Evolutionary conservation across 371 early-diverging fungal genomes (phyloP).

Genomic region (Capillidium rhysosporum): DNA sequence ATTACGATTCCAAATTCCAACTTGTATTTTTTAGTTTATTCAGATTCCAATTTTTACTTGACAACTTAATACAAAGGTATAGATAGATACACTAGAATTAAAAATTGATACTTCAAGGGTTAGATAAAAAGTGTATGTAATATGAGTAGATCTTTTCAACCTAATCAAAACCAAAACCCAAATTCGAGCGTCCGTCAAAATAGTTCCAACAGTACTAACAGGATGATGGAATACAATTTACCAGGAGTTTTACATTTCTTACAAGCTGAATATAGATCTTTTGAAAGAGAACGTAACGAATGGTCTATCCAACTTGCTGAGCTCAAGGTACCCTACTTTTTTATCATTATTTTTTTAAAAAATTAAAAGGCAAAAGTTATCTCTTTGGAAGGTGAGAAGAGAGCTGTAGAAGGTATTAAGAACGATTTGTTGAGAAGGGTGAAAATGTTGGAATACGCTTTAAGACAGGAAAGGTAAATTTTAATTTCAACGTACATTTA

Average conservation of each 20-base stretch:
- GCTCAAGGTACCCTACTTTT: constrained; percentile 36
- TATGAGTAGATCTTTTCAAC: too few species aligned
- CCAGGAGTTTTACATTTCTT: constrained; percentile 67
- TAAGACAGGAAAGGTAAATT: constrained; percentile 49
- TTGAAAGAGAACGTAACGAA: constrained; percentile 70
- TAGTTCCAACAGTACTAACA: too few species aligned
- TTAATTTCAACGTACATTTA: not conserved
- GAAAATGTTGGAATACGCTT: constrained; percentile 76
- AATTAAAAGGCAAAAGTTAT: constrained; percentile 41
- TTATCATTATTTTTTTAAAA: not conserved
- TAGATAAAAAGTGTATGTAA: too few species aligned
- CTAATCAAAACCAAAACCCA: too few species aligned
- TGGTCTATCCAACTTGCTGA: constrained; percentile 75
- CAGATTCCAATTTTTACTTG: too few species aligned
- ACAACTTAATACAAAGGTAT: too few species aligned
- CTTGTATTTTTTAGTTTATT: too few species aligned
- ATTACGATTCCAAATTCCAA: too few species aligned
- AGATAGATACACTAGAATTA: too few species aligned
- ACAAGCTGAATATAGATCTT: constrained; percentile 67
- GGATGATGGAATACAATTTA: constrained; percentile 28
- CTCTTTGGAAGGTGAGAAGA: constrained; percentile 61
- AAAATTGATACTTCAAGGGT: too few species aligned
- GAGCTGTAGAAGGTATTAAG: constrained; percentile 53
- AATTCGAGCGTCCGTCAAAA: too few species aligned
- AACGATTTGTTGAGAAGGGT: constrained; percentile 53